Conservation (phyloP, 176 grass and related monocot species). For the Otatea glauca region DNA sequence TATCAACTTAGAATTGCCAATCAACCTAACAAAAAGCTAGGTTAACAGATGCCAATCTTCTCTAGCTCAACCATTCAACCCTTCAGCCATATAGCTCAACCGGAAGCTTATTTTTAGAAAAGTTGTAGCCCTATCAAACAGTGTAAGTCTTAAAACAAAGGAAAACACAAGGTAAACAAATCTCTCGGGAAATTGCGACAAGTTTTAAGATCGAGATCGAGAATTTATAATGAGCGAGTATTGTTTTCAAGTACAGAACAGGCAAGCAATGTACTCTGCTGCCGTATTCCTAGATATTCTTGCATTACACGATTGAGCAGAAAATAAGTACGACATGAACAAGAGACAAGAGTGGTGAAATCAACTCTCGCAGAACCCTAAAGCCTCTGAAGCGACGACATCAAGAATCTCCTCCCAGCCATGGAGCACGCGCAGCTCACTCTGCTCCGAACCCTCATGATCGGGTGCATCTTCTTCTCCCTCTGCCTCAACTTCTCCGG, state of each 20-base stretch:
- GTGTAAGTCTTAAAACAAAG: too few species aligned
- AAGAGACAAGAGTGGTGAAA: neutral
- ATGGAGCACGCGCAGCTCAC: neutral
- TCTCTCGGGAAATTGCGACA: neutral
- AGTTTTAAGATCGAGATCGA: neutral
- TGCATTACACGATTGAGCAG: neutral
- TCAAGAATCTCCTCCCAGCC: neutral
- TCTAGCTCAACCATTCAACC: too few species aligned
- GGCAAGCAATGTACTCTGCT: neutral
- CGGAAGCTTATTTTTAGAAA: too few species aligned
- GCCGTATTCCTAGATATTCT: neutral
- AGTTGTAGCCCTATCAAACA: too few species aligned
- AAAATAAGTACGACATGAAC: too few species aligned
- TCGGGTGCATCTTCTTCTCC: neutral
- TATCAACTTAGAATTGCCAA: too few species aligned
- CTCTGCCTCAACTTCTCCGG: neutral
- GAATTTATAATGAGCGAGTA: neutral
- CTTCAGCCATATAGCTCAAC: too few species aligned
- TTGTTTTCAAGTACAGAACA: neutral
- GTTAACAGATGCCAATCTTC: too few species aligned
- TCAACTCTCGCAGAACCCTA: neutral
- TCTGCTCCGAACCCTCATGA: neutral
- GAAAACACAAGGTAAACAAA: too few species aligned
- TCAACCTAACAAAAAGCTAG: too few species aligned
- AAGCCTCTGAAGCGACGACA: neutral